A percentile compares a stretch with the other conserved stretches of the same genome.
phyloP scores from a whole-genome alignment of 768 basidiomycete species.

The Neoboletus subvelutipes region DNA sequence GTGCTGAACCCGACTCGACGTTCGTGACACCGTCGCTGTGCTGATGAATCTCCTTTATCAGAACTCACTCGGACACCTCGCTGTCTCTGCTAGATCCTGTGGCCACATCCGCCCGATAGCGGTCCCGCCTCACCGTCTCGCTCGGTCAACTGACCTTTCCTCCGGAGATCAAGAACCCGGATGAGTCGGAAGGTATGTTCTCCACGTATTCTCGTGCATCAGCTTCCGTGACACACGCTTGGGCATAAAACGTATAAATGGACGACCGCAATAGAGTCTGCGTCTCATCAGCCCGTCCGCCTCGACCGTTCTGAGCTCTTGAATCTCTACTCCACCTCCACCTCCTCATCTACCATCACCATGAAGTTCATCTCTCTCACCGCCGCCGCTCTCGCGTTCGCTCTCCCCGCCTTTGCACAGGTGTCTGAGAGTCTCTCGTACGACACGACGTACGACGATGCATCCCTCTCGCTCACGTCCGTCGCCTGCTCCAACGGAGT shows the following conservation, averaged over 20 bases:
- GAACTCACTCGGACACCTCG: not conserved
- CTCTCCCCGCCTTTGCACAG: conserved; percentile 20
- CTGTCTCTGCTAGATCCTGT: not conserved
- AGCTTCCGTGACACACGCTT: not conserved
- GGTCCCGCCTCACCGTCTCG: not conserved
- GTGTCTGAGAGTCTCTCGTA: conserved; percentile 21
- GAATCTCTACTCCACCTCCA: not conserved
- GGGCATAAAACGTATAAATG: conserved; percentile 16
- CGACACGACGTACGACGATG: conserved; percentile 33
- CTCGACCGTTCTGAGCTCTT: not conserved
- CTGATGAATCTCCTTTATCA: not conserved
- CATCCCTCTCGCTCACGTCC: conserved; percentile 11
- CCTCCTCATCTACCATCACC: not conserved
- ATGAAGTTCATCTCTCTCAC: conserved; percentile 29
- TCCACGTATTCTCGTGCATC: not conserved
- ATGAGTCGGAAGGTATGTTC: too few species aligned
- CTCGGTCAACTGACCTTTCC: conserved; percentile 5
- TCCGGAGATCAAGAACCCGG: not conserved
- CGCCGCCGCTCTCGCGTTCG: conserved; percentile 9
- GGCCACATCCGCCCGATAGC: not conserved
- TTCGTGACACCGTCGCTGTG: not conserved
- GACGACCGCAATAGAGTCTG: not conserved
- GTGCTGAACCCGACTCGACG: not conserved
- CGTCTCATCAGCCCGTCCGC: not conserved
- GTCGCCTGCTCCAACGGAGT: conserved; percentile 36